Evolutionary conservation across 106 monocot species (phyloP).

Genomic region (Cymbidium sinense): DNA sequence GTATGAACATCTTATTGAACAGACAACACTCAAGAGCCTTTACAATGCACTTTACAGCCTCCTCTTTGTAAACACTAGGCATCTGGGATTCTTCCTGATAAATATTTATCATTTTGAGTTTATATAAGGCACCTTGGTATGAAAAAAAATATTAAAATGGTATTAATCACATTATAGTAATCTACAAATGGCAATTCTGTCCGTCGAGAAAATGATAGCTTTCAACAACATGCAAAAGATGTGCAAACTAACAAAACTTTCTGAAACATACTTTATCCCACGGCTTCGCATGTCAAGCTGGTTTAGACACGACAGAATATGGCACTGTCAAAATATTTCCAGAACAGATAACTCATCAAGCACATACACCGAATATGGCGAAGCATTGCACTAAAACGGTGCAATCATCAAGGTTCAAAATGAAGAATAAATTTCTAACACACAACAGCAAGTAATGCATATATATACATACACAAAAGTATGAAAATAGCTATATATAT

Average conservation of each 20-base stretch:
- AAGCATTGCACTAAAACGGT: too few relatives aligned
- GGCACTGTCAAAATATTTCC: background rate
- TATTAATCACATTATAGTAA: background rate
- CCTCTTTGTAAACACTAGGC: conserved; percentile 39
- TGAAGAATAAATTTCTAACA: too few relatives aligned
- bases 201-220: background rate
- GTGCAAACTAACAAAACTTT: background rate
- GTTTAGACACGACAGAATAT: background rate
- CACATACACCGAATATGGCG: background rate
- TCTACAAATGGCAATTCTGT: background rate
- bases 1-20: conserved; percentile 16
- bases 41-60: conserved; percentile 35
- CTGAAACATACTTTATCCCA: background rate
- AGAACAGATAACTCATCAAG: background rate
- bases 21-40: conserved; percentile 29
- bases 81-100: conserved; percentile 26
- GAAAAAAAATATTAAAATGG: background rate
- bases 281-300: too few relatives aligned
- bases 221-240: background rate
- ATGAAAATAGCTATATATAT: too few relatives aligned
- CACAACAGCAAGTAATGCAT: too few relatives aligned
- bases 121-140: background rate
- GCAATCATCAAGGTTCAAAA: too few relatives aligned
- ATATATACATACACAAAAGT: too few relatives aligned
- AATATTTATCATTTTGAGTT: conserved; percentile 1